Evolutionary conservation across 495 filamentous ascomycete species (phyloP).

Genomic region (Hypoxylon fragiforme): DNA sequence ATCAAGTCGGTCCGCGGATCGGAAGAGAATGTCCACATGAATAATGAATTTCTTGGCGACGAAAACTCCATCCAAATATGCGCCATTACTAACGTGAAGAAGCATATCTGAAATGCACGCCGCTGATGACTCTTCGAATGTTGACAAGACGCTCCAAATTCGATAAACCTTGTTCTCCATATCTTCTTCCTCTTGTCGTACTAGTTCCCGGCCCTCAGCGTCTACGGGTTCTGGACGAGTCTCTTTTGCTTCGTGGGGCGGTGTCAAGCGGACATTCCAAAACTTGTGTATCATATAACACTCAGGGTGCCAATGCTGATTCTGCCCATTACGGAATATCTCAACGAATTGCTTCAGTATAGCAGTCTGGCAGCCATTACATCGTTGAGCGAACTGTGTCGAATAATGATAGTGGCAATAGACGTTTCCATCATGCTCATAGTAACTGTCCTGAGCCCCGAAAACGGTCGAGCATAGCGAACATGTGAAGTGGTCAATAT

Average conservation of each 20-base stretch:
- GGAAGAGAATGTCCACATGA: slow-evolving; percentile 92
- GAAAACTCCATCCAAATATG: slow-evolving; percentile 91
- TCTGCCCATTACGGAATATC: slow-evolving; percentile 94
- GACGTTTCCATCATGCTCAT: slow-evolving; percentile 94
- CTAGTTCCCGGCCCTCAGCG: slow-evolving; percentile 70
- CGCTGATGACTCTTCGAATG: slow-evolving; percentile 96
- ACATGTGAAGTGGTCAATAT: slow-evolving; percentile 99
- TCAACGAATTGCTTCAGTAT: slow-evolving; percentile 99
- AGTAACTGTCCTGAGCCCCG: slow-evolving; percentile 96
- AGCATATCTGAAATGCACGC: slow-evolving; percentile 99
- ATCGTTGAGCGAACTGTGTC: slow-evolving; percentile 93
- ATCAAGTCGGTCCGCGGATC: slow-evolving; percentile 83
- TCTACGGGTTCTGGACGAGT: slow-evolving; percentile 58
- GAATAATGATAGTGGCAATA: slow-evolving; percentile 99
- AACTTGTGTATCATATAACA: slow-evolving; percentile 99
- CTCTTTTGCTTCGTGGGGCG: slow-evolving; percentile 43
- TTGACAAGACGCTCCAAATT: slow-evolving; percentile 97
- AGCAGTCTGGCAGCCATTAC: slow-evolving; percentile 95
- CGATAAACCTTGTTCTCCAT: slow-evolving; percentile 98
- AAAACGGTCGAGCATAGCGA: slow-evolving; percentile 97
- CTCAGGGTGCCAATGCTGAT: slow-evolving; percentile 99
- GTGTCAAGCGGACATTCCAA: slow-evolving; percentile 89
- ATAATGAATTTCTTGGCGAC: slow-evolving; percentile 97
- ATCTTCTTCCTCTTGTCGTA: slow-evolving; percentile 83
- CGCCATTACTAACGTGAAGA: slow-evolving; percentile 96